Conservation (phyloP, 768 basidiomycete species). For the Boletales sp. region DNA sequence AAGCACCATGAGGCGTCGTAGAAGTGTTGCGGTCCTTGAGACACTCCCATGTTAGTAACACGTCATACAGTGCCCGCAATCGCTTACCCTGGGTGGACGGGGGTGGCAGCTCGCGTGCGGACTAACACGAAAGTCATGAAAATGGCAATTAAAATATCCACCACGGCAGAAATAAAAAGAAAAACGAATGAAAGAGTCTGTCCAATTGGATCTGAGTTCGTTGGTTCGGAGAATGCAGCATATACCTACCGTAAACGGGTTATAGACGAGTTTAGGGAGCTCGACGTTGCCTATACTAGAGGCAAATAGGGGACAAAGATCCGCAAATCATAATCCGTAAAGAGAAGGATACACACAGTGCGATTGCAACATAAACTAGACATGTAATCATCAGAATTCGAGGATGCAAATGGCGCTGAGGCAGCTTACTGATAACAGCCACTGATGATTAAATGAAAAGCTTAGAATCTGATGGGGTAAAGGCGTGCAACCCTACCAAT, state of each 20-base stretch:
- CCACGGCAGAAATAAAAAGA: background rate
- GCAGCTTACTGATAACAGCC: background rate
- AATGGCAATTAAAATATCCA: background rate
- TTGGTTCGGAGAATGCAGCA: background rate
- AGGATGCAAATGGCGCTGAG: background rate
- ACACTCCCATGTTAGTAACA: too few species aligned
- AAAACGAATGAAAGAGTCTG: background rate
- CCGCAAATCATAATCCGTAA: background rate
- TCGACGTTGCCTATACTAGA: background rate
- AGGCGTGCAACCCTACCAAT: too few species aligned
- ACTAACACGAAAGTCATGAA: background rate
- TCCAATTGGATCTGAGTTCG: background rate
- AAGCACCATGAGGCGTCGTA: too few species aligned
- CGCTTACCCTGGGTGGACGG: too few species aligned
- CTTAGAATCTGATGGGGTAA: background rate
- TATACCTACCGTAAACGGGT: background rate
- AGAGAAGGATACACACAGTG: background rate
- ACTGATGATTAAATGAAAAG: background rate
- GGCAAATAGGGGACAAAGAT: background rate
- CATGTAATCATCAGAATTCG: background rate
- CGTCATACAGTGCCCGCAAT: too few species aligned
- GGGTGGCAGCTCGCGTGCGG: background rate
- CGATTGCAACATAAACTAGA: background rate
- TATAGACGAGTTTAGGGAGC: background rate
- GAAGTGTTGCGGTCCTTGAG: too few species aligned